phyloP scores from a whole-genome alignment of 164 flowering plant species.

The Piper betle region DNA sequence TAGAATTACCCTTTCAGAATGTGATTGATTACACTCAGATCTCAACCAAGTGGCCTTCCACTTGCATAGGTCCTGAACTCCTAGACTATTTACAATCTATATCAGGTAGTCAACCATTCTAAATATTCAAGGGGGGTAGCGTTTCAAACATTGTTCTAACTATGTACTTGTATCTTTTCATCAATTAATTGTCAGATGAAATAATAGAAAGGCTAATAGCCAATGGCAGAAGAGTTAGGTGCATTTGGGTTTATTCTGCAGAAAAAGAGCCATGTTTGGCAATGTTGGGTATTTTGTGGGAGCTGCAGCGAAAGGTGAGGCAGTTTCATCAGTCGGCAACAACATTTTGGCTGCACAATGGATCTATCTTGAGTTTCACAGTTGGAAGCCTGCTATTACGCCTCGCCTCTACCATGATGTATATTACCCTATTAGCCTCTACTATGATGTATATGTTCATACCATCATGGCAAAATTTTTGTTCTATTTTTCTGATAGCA shows the following conservation, averaged over 20 bases:
- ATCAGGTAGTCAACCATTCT: slow-evolving; percentile 36
- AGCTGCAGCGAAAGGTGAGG: slow-evolving; percentile 82
- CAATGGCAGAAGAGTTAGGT: slow-evolving; percentile 61
- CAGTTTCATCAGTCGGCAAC: slow-evolving; percentile 78
- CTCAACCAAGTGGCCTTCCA: slow-evolving; percentile 92
- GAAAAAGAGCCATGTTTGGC: slow-evolving; percentile 72
- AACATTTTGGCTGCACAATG: slow-evolving; percentile 94
- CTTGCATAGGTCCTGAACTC: slow-evolving; percentile 56
- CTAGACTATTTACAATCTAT: slow-evolving; percentile 75
- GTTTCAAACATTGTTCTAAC: background rate
- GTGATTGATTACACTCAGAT: slow-evolving; percentile 69
- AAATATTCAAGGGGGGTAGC: too few species aligned
- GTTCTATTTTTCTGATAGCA: too few species aligned
- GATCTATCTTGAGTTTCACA: slow-evolving; percentile 23
- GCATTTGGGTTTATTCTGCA: slow-evolving; percentile 69
- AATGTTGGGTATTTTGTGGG: slow-evolving; percentile 73
- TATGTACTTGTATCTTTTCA: background rate
- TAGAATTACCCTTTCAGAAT: slow-evolving; percentile 82
- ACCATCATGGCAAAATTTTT: too few species aligned
- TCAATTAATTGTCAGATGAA: slow-evolving; percentile 31
- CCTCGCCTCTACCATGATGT: slow-evolving; percentile 41
- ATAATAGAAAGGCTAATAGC: slow-evolving; percentile 56
- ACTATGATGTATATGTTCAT: too few species aligned
- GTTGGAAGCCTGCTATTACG: slow-evolving; percentile 79
- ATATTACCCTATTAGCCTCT: background rate